Evolutionary conservation across 495 filamentous ascomycete species (phyloP).

Genomic region (Aspergillus incahuasiensis): DNA sequence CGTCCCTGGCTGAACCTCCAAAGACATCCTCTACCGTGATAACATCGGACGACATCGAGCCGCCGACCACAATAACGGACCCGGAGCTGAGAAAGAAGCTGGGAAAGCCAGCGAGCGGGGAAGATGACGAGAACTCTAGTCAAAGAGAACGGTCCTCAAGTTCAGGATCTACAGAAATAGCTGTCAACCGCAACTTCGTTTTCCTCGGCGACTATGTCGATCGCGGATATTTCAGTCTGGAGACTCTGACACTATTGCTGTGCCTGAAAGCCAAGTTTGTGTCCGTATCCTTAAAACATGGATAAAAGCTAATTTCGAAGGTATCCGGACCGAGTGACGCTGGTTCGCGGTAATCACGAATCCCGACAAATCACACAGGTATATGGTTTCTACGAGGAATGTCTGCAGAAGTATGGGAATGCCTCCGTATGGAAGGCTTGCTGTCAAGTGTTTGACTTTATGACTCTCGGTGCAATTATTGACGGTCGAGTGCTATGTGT

Average conservation of each 20-base stretch:
- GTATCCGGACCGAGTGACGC: constrained; percentile 89
- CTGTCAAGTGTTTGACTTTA: constrained; percentile 98
- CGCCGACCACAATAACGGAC: constrained; percentile 79
- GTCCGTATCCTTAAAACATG: background rate
- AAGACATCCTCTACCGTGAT: constrained; percentile 60
- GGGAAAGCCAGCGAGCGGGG: constrained; percentile 31
- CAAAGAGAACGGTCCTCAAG: constrained; percentile 36
- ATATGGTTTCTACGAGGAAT: constrained; percentile 98
- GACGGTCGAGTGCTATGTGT: constrained; percentile 97
- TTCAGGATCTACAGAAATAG: constrained; percentile 35
- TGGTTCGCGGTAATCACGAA: constrained; percentile 96
- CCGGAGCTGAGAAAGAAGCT: constrained; percentile 78
- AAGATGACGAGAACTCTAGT: constrained; percentile 26
- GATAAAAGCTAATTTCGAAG: constrained; percentile 35
- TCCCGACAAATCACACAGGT: constrained; percentile 98
- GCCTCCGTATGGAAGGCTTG: constrained; percentile 98
- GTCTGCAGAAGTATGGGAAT: constrained; percentile 95
- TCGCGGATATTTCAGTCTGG: constrained; percentile 93
- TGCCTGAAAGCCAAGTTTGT: constrained; percentile 93
- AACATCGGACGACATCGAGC: constrained; percentile 80
- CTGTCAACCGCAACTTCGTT: constrained; percentile 74
- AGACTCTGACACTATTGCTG: constrained; percentile 92
- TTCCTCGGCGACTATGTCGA: constrained; percentile 98
- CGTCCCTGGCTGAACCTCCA: constrained; percentile 60
- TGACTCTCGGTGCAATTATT: constrained; percentile 92